Base-by-base conservation (phyloP, 1,284 basidiomycete genomes). In the Sporisorium exsertum region DNA sequence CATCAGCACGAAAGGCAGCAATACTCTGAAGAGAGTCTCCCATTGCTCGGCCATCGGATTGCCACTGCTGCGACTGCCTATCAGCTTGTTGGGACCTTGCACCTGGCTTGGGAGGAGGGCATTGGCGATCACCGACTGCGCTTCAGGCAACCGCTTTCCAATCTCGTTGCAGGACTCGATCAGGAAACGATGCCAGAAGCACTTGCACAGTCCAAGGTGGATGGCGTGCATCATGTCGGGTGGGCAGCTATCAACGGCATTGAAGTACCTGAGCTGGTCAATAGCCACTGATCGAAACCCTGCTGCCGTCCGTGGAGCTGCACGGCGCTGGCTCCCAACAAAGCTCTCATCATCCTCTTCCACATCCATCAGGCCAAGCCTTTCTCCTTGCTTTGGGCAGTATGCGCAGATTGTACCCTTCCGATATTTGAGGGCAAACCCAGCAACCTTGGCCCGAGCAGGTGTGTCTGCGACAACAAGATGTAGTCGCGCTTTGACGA, bases 151-250 rank as follows among this genome's bases (percentile, higher is more conserved):
- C 16, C 26, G 13, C 10, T 26, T 32, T 12, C 59, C 40, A 26
- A 53, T 45, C 24, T 47, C 20, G 20, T 32, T 27, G 26, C 59
- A 61, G 29, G 26, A 22, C 9, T 46, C 20, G 13, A 61, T 27
- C 2, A 61, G 59, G 9, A 61, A 54, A 12, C 15, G 6, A 20
- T 61, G 59, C 15, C n/a, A 61, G 51, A 61, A 61, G 6, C 51
- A 18, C 33, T 61, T 61, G 51, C 59, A 61, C 18, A 61, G 29
- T 3, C 59, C 59, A 26, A 61, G 59, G 42, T 53, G 49, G 7
- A 61, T 20, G 8, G 59, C 59, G 29, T 61, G 59, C 59, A 61
- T 61, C 3, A 22, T 16, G 32, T 61, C 51, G 20, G 51, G 50
- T 2, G 51, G 59, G 27, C 50, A 53, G 26, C 16, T 45, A 8